A percentile compares a stretch with the other conserved stretches of the same genome.
These are phyloP conservation scores for Hanseniaspora singularis DNA, from an alignment of 805 yeast genomes.

Conservation along the genomic window DNA sequence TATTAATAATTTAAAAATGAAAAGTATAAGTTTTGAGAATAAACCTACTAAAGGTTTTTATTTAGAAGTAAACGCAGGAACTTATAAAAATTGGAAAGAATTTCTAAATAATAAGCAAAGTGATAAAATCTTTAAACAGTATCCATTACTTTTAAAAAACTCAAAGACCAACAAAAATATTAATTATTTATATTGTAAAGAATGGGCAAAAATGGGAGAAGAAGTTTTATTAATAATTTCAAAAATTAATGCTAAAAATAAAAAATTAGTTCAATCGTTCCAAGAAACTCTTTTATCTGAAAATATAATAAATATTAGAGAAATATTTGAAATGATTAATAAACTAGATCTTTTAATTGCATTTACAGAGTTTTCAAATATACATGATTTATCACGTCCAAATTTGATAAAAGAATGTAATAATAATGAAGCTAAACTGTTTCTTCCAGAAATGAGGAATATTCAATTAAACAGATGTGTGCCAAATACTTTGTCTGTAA, in stretches of 20 bases:
- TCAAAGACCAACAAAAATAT: slow-evolving; percentile 34
- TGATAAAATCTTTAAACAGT: not conserved
- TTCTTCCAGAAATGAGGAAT: not conserved
- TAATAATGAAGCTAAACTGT: not conserved
- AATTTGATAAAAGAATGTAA: not conserved
- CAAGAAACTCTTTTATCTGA: not conserved
- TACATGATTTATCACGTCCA: not conserved
- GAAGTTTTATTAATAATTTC: slow-evolving; percentile 23
- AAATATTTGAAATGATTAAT: not conserved
- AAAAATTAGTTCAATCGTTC: not conserved
- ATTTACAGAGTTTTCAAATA: not conserved
- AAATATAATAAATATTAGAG: not conserved
- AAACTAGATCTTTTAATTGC: not conserved
- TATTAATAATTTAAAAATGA: slow-evolving; percentile 22
- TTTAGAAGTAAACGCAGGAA: slow-evolving; percentile 35
- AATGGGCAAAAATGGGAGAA: slow-evolving; percentile 45
- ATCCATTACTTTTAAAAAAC: not conserved
- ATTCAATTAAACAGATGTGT: slow-evolving; percentile 13
- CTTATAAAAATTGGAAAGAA: slow-evolving; percentile 23
- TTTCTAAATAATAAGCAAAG: slow-evolving; percentile 12
- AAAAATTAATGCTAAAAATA: not conserved
- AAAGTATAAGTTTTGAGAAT: slow-evolving; percentile 30
- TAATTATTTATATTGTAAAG: slow-evolving; percentile 34
- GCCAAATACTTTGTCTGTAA: slow-evolving; percentile 31
- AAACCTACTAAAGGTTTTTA: slow-evolving; percentile 37